Evolutionary conservation across 2,329 filamentous ascomycete genomes (phyloP).

Genomic region (Epichloe gansuensis): DNA sequence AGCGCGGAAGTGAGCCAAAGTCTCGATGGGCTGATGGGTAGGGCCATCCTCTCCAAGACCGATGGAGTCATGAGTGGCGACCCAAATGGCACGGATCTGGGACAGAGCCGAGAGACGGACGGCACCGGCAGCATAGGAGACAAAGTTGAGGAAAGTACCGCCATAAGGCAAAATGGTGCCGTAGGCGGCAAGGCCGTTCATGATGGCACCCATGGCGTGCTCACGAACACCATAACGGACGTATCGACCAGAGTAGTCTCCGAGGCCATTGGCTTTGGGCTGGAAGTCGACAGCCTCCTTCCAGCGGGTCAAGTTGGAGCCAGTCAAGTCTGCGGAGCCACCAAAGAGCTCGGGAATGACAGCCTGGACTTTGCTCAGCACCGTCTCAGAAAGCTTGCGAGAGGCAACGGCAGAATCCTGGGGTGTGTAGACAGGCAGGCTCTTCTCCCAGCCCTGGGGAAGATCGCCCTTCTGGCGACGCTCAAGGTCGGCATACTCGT

Average conservation of each 20-base stretch:
- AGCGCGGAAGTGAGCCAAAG: constrained; percentile 93
- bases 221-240: constrained; percentile 86
- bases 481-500: constrained; percentile 67
- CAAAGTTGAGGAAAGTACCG: constrained; percentile 98
- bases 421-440: constrained; percentile 80
- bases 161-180: constrained; percentile 87
- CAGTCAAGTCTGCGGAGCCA: constrained; percentile 94
- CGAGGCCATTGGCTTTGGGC: constrained; percentile 72
- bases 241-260: constrained; percentile 85
- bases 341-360: constrained; percentile 83
- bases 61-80: constrained; percentile 97
- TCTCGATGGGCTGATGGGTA: constrained; percentile 98
- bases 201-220: constrained; percentile 83
- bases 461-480: constrained; percentile 75
- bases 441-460: constrained; percentile 93
- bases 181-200: constrained; percentile 92
- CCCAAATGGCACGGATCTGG: constrained; percentile 82
- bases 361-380: constrained; percentile 76
- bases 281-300: constrained; percentile 98
- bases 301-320: constrained; percentile 97
- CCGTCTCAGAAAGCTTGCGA: constrained; percentile 90
- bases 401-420: constrained; percentile 76
- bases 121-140: constrained; percentile 91
- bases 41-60: constrained; percentile 97
- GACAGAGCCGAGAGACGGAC: constrained; percentile 90